Percentiles rank a stretch among this genome's conserved stretches.
Evolutionary conservation across 1,284 basidiomycete species (phyloP).

Genomic region (Erythrobasidium hasegawianum): DNA sequence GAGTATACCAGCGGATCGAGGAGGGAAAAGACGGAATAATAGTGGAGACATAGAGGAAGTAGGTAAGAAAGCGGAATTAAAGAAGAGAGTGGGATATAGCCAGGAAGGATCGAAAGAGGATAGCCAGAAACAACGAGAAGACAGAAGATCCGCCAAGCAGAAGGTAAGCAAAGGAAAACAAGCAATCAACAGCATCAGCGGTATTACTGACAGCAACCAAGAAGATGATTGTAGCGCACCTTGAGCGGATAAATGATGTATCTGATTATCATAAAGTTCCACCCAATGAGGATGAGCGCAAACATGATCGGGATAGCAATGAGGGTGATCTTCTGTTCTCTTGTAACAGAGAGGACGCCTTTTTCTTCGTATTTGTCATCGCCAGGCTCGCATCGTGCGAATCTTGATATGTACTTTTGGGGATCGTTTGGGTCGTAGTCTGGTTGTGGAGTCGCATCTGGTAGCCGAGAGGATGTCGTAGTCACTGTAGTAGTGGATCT

Average conservation of each 20-base stretch:
- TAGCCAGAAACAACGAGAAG: no score
- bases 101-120: no score
- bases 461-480: conserved; percentile 8
- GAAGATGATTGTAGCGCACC: no score
- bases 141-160: no score
- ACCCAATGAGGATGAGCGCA: conserved; percentile 43
- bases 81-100: no score
- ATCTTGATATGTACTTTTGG: conserved; percentile 11
- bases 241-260: conserved; percentile 44
- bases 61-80: no score
- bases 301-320: conserved; percentile 35
- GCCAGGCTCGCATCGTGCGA: conserved; percentile 24
- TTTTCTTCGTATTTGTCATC: conserved; percentile 22
- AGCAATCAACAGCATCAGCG: no score
- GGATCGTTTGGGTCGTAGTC: background rate
- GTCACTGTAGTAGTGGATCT: conserved; percentile 11
- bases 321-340: conserved; percentile 22
- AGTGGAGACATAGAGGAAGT: no score
- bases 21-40: no score
- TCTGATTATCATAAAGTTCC: conserved; percentile 44
- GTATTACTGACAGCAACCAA: no score
- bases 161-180: no score
- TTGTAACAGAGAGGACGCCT: conserved; percentile 14
- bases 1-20: no score
- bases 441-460: conserved; percentile 10